Evolutionary conservation across 2,329 filamentous ascomycete genomes (phyloP).

Genomic region (Pezicula rhizophila): DNA sequence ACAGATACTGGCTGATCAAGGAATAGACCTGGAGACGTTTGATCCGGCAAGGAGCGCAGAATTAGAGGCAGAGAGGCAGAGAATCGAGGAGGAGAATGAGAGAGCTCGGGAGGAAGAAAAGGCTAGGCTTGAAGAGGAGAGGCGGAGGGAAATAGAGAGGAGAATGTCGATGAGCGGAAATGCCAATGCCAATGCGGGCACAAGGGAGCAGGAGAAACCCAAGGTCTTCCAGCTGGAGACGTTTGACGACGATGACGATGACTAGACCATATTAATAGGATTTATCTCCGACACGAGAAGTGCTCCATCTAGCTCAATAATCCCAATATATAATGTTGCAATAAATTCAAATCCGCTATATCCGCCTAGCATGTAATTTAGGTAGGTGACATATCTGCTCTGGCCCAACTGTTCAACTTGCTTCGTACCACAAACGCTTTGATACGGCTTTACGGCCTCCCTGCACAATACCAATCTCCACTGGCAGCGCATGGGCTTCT

Average conservation of each 20-base stretch:
- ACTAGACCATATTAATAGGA: conserved; percentile 1
- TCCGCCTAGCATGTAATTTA: no score
- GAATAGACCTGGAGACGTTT: conserved; percentile 54
- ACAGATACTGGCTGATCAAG: conserved; percentile 55
- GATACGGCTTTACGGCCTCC: no score
- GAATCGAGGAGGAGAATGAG: conserved; percentile 26
- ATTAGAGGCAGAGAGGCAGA: conserved; percentile 27
- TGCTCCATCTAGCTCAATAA: no score
- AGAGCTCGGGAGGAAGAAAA: conserved; percentile 19
- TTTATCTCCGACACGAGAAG: no score
- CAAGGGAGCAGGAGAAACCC: conserved; percentile 31
- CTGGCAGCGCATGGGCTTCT: no score
- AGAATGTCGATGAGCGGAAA: conserved; percentile 17
- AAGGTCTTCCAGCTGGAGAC: conserved; percentile 34
- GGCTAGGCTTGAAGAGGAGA: conserved; percentile 26
- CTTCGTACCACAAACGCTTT: no score
- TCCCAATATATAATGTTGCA: no score
- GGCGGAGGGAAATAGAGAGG: conserved; percentile 17
- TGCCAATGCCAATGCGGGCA: conserved; percentile 3
- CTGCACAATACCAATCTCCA: no score
- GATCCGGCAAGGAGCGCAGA: conserved; percentile 42
- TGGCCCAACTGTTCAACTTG: no score
- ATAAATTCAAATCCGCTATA: no score
- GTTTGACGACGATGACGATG: conserved; percentile 33
- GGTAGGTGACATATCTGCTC: no score